Evolutionary conservation across 148 eudicot genomes (phyloP).

Genomic region (Euryodendron excelsum): DNA sequence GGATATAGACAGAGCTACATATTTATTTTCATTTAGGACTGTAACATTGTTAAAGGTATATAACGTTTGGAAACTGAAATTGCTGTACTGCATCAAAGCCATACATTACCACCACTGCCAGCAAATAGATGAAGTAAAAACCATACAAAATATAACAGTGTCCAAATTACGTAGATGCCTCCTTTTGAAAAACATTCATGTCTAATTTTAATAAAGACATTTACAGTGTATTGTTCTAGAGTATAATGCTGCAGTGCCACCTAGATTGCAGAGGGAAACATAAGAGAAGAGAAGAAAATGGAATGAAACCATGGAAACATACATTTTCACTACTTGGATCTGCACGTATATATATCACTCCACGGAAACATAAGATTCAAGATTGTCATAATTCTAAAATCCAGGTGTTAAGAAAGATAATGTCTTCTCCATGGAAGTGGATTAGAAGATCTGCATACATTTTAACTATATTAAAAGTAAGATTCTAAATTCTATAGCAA

Average conservation of each 20-base stretch:
- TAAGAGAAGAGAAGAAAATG: neutral
- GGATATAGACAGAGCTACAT: neutral
- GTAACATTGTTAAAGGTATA: neutral
- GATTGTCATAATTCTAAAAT: neutral
- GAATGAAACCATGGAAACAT: neutral
- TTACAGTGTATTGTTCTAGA: neutral
- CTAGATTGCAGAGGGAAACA: neutral
- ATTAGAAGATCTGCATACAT: neutral
- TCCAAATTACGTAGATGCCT: no score
- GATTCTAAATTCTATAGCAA: neutral
- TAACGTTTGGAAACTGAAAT: neutral
- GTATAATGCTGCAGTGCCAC: neutral
- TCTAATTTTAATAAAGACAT: neutral
- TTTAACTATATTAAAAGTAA: neutral
- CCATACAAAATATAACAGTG: no score
- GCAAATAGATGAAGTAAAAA: neutral
- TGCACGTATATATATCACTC: neutral
- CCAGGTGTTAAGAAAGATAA: neutral
- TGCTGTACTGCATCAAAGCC: neutral
- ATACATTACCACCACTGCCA: neutral
- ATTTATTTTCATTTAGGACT: neutral
- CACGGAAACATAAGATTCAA: neutral
- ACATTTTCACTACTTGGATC: neutral
- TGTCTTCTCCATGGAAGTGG: neutral
- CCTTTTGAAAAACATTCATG: no score